Evolutionary conservation across 2,329 filamentous ascomycete species (phyloP).

Genomic region (Diaporthe humulicola): DNA sequence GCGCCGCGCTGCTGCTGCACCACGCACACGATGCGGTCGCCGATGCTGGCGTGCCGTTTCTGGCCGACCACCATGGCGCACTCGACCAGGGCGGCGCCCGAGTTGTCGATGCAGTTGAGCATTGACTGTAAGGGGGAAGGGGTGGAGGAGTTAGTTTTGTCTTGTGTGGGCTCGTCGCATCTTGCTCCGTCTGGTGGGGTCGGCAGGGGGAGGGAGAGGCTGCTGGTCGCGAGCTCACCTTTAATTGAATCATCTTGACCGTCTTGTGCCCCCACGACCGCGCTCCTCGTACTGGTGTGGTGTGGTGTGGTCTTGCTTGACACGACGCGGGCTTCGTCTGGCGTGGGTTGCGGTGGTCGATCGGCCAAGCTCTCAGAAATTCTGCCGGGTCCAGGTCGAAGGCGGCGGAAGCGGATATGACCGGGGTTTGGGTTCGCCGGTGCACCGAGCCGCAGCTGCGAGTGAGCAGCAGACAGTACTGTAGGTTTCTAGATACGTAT

Average conservation of each 20-base stretch:
- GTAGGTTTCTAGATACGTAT: not conserved
- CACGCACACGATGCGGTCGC: constrained; percentile 96
- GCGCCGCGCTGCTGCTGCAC: constrained; percentile 95
- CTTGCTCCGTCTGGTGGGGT: not conserved
- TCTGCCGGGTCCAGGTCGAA: constrained; percentile 18
- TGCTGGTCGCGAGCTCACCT: constrained; percentile 62
- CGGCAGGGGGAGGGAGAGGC: not conserved
- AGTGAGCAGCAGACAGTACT: not conserved
- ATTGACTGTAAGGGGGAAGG: constrained; percentile 74
- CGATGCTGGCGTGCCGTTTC: constrained; percentile 89
- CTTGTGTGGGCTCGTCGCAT: constrained; percentile 37
- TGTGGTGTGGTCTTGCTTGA: constrained; percentile 25
- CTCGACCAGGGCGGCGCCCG: constrained; percentile 95
- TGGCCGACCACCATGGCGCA: constrained; percentile 94
- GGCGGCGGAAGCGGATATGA: constrained; percentile 21
- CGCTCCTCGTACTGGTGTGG: constrained; percentile 27
- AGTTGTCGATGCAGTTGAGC: constrained; percentile 99
- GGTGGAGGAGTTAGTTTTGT: not conserved
- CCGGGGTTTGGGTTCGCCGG: constrained; percentile 24
- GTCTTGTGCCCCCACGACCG: constrained; percentile 41
- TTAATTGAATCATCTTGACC: constrained; percentile 90
- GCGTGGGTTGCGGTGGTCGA: not conserved
- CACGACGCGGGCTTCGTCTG: not conserved
- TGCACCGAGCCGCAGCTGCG: not conserved
- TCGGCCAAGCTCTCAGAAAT: constrained; percentile 25